A percentile compares a stretch with the other conserved stretches of the same genome.
Evolutionary conservation across 1,284 basidiomycete genomes (phyloP).

Genomic region (Mycosarcoma mackinlayi): DNA sequence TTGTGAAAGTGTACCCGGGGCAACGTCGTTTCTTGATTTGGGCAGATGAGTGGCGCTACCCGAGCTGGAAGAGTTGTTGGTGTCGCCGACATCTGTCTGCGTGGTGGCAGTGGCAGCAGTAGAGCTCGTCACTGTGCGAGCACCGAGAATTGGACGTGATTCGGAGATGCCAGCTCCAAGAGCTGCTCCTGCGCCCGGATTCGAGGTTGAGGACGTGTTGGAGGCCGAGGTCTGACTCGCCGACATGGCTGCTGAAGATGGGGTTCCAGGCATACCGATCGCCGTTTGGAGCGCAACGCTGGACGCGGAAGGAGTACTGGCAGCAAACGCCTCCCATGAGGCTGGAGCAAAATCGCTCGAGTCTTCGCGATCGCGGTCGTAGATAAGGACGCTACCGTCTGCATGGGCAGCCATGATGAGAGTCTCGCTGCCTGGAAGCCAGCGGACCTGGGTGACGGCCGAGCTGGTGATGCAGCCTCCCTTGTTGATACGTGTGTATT

Average conservation of each 20-base stretch:
- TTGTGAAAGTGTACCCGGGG: conserved; percentile 32
- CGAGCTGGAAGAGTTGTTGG: conserved; percentile 30
- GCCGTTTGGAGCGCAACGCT: conserved; percentile 28
- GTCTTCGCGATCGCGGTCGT: conserved; percentile 89
- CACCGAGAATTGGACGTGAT: conserved; percentile 28
- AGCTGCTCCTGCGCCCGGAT: neutral
- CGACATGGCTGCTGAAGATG: conserved; percentile 40
- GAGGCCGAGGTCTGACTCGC: conserved; percentile 33
- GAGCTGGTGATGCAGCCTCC: conserved; percentile 83
- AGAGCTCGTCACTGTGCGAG: conserved; percentile 38
- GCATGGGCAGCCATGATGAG: conserved; percentile 90
- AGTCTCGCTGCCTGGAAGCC: conserved; percentile 79
- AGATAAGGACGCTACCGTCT: conserved; percentile 86
- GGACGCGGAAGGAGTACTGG: conserved; percentile 23
- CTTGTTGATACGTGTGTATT: conserved; percentile 91
- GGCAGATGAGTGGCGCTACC: conserved; percentile 30
- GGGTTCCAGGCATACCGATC: conserved; percentile 8
- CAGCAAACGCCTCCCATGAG: conserved; percentile 26
- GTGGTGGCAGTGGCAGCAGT: conserved; percentile 43
- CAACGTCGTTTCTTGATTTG: conserved; percentile 8
- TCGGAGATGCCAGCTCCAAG: conserved; percentile 19
- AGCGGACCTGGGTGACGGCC: conserved; percentile 83
- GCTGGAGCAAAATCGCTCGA: conserved; percentile 69
- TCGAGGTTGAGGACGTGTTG: conserved; percentile 23
- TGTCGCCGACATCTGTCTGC: conserved; percentile 25